Evolutionary conservation across 257 asterid genomes (phyloP).

Genomic region (Buddleja alternifolia): DNA sequence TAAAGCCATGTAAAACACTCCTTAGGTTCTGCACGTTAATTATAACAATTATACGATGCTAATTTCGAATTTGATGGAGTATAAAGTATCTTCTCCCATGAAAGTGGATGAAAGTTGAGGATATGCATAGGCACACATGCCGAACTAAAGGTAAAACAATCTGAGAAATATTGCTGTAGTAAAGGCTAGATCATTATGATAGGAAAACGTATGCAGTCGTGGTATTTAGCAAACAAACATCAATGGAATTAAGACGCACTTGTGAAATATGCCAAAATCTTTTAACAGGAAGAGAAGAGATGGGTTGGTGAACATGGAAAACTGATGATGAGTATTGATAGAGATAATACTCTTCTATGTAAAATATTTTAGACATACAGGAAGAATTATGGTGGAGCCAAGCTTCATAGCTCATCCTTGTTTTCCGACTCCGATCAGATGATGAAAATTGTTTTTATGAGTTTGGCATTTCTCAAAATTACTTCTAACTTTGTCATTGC

Average conservation of each 20-base stretch:
- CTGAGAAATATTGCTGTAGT: background rate
- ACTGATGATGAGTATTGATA: background rate
- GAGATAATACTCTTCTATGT: background rate
- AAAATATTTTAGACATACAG: background rate
- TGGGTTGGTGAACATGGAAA: conserved; percentile 1
- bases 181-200: background rate
- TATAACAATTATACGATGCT: background rate
- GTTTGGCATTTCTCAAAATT: background rate
- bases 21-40: background rate
- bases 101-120: background rate
- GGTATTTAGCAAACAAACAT: background rate
- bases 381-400: background rate
- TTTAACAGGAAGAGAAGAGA: background rate
- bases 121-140: background rate
- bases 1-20: background rate
- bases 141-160: background rate
- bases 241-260: background rate
- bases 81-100: background rate
- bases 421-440: background rate
- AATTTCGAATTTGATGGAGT: background rate
- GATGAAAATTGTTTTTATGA: background rate
- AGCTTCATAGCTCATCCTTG: no score
- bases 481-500: background rate
- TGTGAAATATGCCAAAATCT: background rate
- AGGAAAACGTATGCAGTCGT: background rate